Base-by-base conservation (phyloP, 2,329 filamentous ascomycete genomes). In the Fusarium sp. region DNA sequence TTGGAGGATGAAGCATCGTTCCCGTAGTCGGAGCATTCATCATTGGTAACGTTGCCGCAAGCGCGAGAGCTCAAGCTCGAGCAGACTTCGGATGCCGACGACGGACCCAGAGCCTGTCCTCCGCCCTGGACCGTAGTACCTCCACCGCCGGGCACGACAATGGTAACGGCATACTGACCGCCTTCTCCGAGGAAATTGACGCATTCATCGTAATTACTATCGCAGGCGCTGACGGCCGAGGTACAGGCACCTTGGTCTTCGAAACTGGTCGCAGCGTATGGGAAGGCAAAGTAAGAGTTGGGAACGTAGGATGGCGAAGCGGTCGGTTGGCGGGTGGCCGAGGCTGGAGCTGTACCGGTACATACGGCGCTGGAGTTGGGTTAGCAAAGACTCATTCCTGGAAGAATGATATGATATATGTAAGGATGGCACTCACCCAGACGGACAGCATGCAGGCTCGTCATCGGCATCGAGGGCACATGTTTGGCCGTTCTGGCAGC, bases 241-340 rank as follows among this genome's bases (percentile, higher is more conserved):
- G 79, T 79, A 68, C 86, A 88, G 6, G 80, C 80, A 12, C 75
- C 81, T 15, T 75, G 72, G 64, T 87, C 81, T 55, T 75, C 70
- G 60, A 85, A 87, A 11, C 79, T 79, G 1, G 82, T 85, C 42
- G 78, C 75, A 47, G 86, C 79, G 68, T 84, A 84, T 2, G 86
- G 86, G 71, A 88, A 88, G 10, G 83, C 80, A 71, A 87, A 88
- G 73, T 83, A 87, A 25, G 76, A 65, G 70, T 88, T 88, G 38
- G 79, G 74, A 15, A 88, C 84, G 69, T 80, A 86, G 31, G 84
- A 84, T 19, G 77, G 76, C 2, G 75, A 69, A 19, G 74, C 73
- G 4, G 78, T 77, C 11, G 77, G 75, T 64, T 28, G 72, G 26
- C 63, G 70, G 11, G 74, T 74, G 9, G 78, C 76, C 7, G 75